A percentile compares a stretch with the other conserved stretches of the same genome.
Conservation (phyloP, 441 rosid genomes). For the Codiaeum variegatum region DNA sequence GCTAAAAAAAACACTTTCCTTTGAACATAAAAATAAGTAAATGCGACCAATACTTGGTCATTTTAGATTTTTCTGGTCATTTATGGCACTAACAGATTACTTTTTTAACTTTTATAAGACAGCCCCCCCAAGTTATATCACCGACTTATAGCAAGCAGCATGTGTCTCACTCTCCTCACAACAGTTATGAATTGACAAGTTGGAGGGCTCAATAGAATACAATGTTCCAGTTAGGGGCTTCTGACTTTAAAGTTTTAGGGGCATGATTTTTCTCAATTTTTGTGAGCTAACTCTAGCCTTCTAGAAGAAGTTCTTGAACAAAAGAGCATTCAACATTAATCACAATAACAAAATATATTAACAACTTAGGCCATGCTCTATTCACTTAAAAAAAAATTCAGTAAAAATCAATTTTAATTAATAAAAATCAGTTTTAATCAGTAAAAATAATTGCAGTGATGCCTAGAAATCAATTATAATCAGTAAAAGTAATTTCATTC, state of each 20-base stretch:
- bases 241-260: neutral
- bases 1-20: neutral
- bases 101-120: neutral
- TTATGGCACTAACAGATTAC: neutral
- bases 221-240: neutral
- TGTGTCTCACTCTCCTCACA: neutral
- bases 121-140: neutral
- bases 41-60: neutral
- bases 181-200: neutral
- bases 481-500: no score
- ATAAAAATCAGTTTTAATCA: no score
- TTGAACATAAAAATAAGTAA: neutral
- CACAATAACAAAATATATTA: neutral
- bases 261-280: neutral
- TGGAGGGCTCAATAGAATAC: neutral
- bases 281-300: neutral
- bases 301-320: neutral
- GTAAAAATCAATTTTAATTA: no score
- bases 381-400: no score
- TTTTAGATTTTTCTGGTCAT: neutral
- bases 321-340: neutral
- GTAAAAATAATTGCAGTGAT: no score
- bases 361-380: no score
- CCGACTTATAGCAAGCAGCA: neutral
- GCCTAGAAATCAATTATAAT: no score